These are phyloP conservation scores for Aquilaria malaccensis DNA, from an alignment of 345 rosid genomes.

Conservation along the genomic window DNA sequence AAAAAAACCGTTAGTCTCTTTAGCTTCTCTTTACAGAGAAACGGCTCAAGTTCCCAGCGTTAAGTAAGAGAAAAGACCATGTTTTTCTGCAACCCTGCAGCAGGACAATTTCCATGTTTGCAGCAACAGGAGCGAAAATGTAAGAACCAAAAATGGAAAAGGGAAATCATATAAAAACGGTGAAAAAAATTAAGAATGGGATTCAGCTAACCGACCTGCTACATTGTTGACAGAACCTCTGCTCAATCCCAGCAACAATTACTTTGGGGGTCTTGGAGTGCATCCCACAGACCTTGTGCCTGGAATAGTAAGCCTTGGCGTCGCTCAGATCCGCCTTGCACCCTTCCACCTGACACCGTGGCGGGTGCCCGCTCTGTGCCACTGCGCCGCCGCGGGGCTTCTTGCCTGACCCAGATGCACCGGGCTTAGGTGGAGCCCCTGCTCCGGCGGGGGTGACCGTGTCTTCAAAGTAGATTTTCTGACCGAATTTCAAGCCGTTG, in stretches of 20 bases:
- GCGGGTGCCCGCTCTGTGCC: constrained; percentile 46
- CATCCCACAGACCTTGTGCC: constrained; percentile 84
- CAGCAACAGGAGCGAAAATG: background rate
- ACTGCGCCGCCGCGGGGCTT: constrained; percentile 34
- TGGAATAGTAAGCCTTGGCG: constrained; percentile 83
- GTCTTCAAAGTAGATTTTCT: constrained; percentile 78
- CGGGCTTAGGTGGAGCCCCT: constrained; percentile 10
- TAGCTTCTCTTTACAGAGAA: no score
- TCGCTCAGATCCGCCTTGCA: constrained; percentile 91
- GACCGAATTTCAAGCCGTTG: constrained; percentile 66
- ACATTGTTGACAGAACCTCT: constrained; percentile 98
- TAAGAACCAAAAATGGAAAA: constrained; percentile 16
- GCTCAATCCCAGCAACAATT: constrained; percentile 71
- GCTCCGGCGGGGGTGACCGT: constrained; percentile 13
- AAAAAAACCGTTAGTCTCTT: no score
- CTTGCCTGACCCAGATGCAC: constrained; percentile 32
- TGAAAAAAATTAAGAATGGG: background rate
- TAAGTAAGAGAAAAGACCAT: no score
- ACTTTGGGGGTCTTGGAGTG: constrained; percentile 83
- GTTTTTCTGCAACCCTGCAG: no score
- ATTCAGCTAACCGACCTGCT: constrained; percentile 53
- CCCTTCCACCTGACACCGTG: constrained; percentile 95
- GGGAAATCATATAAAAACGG: constrained; percentile 15
- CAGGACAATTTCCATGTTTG: no score
- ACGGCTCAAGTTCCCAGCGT: no score